Evolutionary conservation across 306 rosid species (phyloP).

Genomic region (Vigna angularis): DNA sequence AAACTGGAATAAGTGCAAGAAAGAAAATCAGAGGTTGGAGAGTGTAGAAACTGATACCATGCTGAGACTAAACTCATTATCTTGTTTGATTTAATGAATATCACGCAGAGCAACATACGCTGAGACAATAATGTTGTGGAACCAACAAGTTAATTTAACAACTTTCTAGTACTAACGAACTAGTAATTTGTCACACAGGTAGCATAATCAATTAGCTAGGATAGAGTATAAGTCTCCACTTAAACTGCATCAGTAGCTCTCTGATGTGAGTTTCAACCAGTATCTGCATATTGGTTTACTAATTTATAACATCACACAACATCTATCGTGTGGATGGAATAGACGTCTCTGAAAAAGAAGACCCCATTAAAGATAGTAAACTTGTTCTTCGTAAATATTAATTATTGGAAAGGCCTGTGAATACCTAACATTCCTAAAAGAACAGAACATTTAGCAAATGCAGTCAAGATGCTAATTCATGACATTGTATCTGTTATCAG

Average conservation of each 20-base stretch:
- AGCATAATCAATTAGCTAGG: not conserved
- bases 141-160: not conserved
- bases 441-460: not conserved
- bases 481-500: not conserved
- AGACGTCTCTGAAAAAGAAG: too few species aligned
- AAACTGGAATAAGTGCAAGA: not conserved
- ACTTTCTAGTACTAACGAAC: not conserved
- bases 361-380: too few species aligned
- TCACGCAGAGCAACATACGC: not conserved
- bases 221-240: not conserved
- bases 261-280: not conserved
- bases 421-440: too few species aligned
- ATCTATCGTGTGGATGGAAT: not conserved
- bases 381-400: too few species aligned
- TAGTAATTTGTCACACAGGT: not conserved
- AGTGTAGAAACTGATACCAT: not conserved
- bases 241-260: conserved; percentile 1
- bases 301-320: conserved; percentile 1
- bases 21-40: not conserved
- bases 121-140: not conserved
- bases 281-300: not conserved
- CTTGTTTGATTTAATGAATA: not conserved
- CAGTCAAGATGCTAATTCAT: not conserved
- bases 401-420: too few species aligned
- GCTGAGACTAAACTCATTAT: not conserved